Percentiles rank a stretch among this genome's conserved stretches.
Conservation (phyloP, 2,329 filamentous ascomycete genomes). For the Hypoxylon sp. region DNA sequence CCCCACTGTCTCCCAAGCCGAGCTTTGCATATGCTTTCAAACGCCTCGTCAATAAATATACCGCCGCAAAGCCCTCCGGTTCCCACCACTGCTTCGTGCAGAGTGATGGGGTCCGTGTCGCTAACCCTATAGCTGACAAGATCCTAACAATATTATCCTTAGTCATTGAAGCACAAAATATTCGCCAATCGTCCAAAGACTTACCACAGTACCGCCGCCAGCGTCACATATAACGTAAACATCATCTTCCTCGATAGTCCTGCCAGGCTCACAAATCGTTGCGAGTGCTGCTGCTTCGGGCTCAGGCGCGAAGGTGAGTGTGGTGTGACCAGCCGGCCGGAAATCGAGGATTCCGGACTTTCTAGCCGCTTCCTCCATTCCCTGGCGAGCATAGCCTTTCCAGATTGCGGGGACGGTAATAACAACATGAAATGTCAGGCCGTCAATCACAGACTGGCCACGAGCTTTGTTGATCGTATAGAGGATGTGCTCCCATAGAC, state of each 20-base stretch:
- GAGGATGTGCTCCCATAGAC: conserved; percentile 34
- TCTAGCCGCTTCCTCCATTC: conserved; percentile 57
- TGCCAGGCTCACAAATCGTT: conserved; percentile 53
- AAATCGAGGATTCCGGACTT: conserved; percentile 56
- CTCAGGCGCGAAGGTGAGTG: conserved; percentile 58
- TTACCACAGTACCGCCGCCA: conserved; percentile 48
- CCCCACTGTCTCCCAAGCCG: conserved; percentile 12
- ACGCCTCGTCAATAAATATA: conserved; percentile 15
- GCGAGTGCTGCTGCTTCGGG: conserved; percentile 63
- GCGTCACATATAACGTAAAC: conserved; percentile 53
- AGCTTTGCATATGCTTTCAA: conserved; percentile 12
- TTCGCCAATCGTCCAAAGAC: not conserved
- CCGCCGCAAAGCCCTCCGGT: conserved; percentile 15
- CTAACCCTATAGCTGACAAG: conserved; percentile 42
- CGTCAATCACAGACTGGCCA: conserved; percentile 19
- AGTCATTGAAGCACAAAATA: not conserved
- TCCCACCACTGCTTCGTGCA: conserved; percentile 16
- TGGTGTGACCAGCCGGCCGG: conserved; percentile 51
- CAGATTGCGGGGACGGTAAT: conserved; percentile 43
- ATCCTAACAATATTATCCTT: conserved; percentile 21
- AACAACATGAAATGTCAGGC: conserved; percentile 33
- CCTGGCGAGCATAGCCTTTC: conserved; percentile 38
- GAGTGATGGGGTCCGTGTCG: conserved; percentile 6
- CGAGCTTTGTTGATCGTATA: conserved; percentile 18
- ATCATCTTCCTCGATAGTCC: conserved; percentile 48